Conservation (phyloP, 257 asterid species). For the Prunella vulgaris region DNA sequence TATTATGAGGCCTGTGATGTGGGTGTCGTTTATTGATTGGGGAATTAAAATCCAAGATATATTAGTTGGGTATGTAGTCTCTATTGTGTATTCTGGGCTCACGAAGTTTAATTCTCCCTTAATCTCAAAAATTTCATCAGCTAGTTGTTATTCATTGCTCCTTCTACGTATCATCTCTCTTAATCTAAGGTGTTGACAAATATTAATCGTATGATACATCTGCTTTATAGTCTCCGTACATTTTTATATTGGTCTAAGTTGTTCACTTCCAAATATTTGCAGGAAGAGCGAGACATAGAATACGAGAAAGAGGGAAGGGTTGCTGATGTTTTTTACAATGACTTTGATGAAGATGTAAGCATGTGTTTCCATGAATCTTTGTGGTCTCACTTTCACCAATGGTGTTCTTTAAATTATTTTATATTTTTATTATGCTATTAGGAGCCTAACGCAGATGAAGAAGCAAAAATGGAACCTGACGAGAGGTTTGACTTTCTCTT, state of each 20-base stretch:
- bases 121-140: no score
- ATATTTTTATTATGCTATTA: conserved; percentile 27
- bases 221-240: neutral
- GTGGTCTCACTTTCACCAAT: conserved; percentile 11
- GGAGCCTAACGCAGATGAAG: conserved; percentile 87
- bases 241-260: neutral
- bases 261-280: conserved; percentile 22
- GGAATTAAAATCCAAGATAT: no score
- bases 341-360: conserved; percentile 96
- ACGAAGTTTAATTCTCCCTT: no score
- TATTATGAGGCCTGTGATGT: no score
- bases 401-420: conserved; percentile 6
- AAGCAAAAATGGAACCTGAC: conserved; percentile 84
- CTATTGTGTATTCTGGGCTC: no score
- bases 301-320: conserved; percentile 76
- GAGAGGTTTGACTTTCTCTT: conserved; percentile 59
- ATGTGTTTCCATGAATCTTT: conserved; percentile 5
- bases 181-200: neutral
- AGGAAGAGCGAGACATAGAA: conserved; percentile 80
- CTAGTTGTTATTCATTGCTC: no score
- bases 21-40: no score
- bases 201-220: neutral
- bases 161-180: no score
- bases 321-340: conserved; percentile 89
- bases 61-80: no score